Percentiles rank a stretch among this genome's conserved stretches.
Evolutionary conservation across 495 filamentous ascomycete species (phyloP).

Genomic region (Neurospora terricola): DNA sequence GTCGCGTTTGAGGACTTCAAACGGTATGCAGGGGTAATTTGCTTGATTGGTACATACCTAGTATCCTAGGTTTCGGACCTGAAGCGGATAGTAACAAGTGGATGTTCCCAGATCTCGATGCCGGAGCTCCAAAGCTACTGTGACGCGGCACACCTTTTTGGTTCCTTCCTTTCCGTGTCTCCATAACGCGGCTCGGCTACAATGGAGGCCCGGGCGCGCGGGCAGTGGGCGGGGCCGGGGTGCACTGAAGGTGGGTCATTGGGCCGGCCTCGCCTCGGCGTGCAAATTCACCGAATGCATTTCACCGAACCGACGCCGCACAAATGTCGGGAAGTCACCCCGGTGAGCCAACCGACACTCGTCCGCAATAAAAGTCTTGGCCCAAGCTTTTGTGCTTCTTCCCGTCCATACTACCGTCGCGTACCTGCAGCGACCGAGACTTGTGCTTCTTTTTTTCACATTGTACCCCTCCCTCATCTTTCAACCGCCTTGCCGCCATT

Average conservation of each 20-base stretch:
- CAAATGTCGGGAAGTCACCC: background rate
- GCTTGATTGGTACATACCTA: background rate
- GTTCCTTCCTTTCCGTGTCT: background rate
- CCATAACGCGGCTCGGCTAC: background rate
- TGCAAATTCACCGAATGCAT: background rate
- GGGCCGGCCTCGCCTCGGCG: background rate
- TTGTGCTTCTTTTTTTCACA: background rate
- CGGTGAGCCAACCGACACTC: background rate
- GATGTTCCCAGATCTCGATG: background rate
- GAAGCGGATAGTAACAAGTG: background rate
- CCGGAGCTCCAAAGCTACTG: background rate
- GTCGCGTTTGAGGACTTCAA: background rate
- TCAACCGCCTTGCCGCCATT: background rate
- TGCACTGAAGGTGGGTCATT: background rate
- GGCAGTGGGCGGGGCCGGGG: background rate
- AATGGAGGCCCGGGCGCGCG: background rate
- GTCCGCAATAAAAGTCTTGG: background rate
- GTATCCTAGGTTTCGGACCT: background rate
- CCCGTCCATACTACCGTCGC: background rate
- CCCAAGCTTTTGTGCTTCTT: background rate
- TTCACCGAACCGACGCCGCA: background rate
- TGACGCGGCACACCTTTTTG: background rate
- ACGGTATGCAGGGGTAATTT: background rate
- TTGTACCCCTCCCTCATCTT: background rate
- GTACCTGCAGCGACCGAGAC: background rate